Evolutionary conservation across 78 protist species (phyloP).

Genomic region (Protostelium mycophagum): DNA sequence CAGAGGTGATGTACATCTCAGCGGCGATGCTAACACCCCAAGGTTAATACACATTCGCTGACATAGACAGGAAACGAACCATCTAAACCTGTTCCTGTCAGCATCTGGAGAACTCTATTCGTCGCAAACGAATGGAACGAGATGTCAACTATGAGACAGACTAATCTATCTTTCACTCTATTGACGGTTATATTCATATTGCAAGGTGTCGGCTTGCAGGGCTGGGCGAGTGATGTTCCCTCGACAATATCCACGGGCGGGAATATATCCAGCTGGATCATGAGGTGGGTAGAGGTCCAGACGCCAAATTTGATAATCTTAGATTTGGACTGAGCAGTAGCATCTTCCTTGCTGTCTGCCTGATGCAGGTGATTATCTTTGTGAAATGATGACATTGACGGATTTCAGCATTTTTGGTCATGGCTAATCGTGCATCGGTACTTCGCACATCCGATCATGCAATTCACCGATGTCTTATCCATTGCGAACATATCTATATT

Average conservation of each 20-base stretch:
- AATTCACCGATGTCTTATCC: conserved; percentile 13
- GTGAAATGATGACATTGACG: too few relatives aligned
- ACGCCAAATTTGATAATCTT: not conserved
- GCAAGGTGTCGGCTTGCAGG: not conserved
- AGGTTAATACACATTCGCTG: too few relatives aligned
- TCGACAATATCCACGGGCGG: not conserved
- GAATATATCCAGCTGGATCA: not conserved
- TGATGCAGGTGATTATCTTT: not conserved
- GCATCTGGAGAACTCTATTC: conserved; percentile 30
- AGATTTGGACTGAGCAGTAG: not conserved
- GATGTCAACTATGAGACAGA: not conserved
- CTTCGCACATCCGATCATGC: not conserved
- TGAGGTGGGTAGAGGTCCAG: not conserved
- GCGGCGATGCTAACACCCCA: not conserved
- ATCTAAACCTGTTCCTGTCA: not conserved
- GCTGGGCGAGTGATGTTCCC: not conserved
- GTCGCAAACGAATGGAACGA: conserved; percentile 22
- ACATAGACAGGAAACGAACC: not conserved
- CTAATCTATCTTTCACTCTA: not conserved
- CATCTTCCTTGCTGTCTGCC: not conserved
- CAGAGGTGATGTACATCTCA: not conserved
- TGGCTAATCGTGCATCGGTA: not conserved
- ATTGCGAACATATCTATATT: conserved; percentile 9
- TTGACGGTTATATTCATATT: not conserved
- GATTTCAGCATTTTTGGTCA: not conserved